A percentile compares a stretch with the other conserved stretches of the same genome.
Evolutionary conservation across 2,329 filamentous ascomycete genomes (phyloP).

Genomic region (Pestalotiopsis sp.): DNA sequence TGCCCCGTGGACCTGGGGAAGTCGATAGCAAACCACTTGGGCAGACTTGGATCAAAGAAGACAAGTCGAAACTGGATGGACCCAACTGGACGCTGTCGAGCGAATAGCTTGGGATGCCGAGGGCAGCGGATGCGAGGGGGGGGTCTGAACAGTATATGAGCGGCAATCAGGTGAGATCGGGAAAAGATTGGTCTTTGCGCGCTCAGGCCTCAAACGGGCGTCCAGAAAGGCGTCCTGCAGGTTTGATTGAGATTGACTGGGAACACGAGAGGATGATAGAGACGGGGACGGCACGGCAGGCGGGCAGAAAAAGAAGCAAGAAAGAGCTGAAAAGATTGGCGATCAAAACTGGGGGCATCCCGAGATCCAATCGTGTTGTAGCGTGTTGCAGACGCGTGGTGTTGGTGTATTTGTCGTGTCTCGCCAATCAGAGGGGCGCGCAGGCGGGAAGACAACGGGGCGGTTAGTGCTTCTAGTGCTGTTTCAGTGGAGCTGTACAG

Average conservation of each 20-base stretch:
- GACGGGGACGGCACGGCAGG: background rate
- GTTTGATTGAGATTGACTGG: slow-evolving; percentile 1
- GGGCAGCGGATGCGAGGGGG: background rate
- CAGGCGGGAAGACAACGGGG: slow-evolving; percentile 14
- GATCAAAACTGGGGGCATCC: slow-evolving; percentile 2
- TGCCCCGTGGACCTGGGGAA: background rate
- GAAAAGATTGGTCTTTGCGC: slow-evolving; percentile 23
- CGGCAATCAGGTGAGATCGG: slow-evolving; percentile 16
- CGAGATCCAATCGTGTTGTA: slow-evolving; percentile 8
- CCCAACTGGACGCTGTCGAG: background rate
- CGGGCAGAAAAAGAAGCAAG: background rate
- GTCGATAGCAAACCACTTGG: background rate
- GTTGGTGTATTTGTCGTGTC: slow-evolving; percentile 28
- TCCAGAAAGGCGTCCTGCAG: slow-evolving; percentile 16
- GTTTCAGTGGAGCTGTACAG: slow-evolving; percentile 1
- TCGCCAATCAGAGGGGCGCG: slow-evolving; percentile 21
- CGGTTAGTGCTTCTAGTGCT: background rate
- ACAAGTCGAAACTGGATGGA: background rate
- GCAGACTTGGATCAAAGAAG: background rate
- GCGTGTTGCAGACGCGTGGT: slow-evolving; percentile 35
- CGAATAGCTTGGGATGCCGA: background rate
- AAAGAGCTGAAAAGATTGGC: slow-evolving; percentile 6
- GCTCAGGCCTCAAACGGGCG: slow-evolving; percentile 28
- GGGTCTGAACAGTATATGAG: slow-evolving; percentile 10
- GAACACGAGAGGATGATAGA: background rate